These are phyloP conservation scores for Neofusicoccum sp. DNA, from an alignment of 2,329 filamentous ascomycete species.

Conservation along the genomic window DNA sequence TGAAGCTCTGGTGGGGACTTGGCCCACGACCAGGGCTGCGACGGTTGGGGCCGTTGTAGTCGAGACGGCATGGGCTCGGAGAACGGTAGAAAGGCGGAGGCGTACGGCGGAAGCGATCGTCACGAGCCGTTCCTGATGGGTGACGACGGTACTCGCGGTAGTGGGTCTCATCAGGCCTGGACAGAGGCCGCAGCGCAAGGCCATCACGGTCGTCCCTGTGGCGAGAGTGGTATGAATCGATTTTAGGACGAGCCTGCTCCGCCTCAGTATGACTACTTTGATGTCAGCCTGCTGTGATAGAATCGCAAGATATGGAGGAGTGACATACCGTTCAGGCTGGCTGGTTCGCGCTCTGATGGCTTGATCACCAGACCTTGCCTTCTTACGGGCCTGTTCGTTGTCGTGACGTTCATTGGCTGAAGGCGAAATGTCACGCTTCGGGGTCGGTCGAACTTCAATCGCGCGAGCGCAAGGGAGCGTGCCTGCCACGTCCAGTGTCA, in stretches of 20 bases:
- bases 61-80: too few species aligned
- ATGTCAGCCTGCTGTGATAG: neutral
- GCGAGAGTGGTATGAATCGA: neutral
- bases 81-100: too few species aligned
- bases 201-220: too few species aligned
- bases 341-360: neutral
- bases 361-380: neutral
- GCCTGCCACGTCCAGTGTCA: neutral
- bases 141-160: too few species aligned
- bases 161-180: too few species aligned
- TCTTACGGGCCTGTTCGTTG: neutral
- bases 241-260: neutral
- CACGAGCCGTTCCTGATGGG: too few species aligned
- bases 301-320: neutral
- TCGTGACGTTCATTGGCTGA: neutral
- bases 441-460: neutral
- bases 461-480: neutral
- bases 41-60: too few species aligned
- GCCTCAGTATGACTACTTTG: slow-evolving; percentile 34
- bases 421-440: neutral
- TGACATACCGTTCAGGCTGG: neutral
- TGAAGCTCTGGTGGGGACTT: too few species aligned
- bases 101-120: too few species aligned
- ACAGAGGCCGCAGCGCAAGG: too few species aligned
- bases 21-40: too few species aligned